These are phyloP conservation scores for Septoria linicola DNA, from an alignment of 2,329 filamentous ascomycete genomes.

Conservation along the genomic window DNA sequence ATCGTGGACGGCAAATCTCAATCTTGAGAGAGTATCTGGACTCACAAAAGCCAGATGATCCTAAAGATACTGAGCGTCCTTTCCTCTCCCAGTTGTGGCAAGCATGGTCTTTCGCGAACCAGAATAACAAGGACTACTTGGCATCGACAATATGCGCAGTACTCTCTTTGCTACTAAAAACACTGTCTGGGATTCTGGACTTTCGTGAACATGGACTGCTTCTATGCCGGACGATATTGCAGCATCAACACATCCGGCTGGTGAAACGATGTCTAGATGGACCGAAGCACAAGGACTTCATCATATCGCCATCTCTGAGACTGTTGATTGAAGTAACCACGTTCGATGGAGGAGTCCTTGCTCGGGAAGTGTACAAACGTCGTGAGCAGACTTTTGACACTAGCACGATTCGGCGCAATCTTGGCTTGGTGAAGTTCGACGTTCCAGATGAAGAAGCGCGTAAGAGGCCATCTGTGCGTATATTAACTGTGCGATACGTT, in stretches of 20 bases:
- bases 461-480: constrained; percentile 74
- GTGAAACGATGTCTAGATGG: constrained; percentile 75
- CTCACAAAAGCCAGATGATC: constrained; percentile 51
- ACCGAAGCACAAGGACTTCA: constrained; percentile 77
- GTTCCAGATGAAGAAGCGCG: constrained; percentile 56
- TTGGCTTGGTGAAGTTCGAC: constrained; percentile 64
- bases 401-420: constrained; percentile 74
- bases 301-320: constrained; percentile 85
- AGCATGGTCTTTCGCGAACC: constrained; percentile 80
- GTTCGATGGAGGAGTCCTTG: constrained; percentile 81
- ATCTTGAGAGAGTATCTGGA: constrained; percentile 71
- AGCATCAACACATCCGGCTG: constrained; percentile 76
- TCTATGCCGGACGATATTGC: constrained; percentile 77
- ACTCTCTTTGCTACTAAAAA: constrained; percentile 76
- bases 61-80: constrained; percentile 57
- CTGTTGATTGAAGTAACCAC: constrained; percentile 80
- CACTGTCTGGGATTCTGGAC: constrained; percentile 71
- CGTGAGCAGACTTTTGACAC: constrained; percentile 70
- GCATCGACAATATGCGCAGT: constrained; percentile 78
- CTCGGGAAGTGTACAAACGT: constrained; percentile 69
- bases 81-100: constrained; percentile 80
- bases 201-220: constrained; percentile 72
- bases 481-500: constrained; percentile 78
- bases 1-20: constrained; percentile 50
- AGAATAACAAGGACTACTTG: constrained; percentile 75